Evolutionary conservation across 2,329 filamentous ascomycete genomes (phyloP).

Genomic region (Biscogniauxia mediterranea): DNA sequence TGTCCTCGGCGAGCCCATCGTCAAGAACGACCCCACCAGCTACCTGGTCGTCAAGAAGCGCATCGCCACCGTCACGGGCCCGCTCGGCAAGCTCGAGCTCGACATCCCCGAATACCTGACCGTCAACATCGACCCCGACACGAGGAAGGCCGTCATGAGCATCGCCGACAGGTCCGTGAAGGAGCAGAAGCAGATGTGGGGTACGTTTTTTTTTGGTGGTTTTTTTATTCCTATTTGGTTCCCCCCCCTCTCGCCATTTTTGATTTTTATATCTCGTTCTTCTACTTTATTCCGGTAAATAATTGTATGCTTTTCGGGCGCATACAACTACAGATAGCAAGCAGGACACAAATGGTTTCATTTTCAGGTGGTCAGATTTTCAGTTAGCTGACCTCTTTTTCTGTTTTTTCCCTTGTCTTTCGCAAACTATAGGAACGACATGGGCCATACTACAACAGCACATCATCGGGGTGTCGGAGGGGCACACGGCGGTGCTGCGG

Average conservation of each 20-base stretch:
- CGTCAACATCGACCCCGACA: constrained; percentile 64
- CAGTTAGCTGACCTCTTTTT: background rate
- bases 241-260: too few species aligned
- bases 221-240: too few species aligned
- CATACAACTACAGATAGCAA: too few species aligned
- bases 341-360: too few species aligned
- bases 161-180: constrained; percentile 67
- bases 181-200: constrained; percentile 94
- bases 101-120: constrained; percentile 76
- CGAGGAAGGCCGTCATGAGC: constrained; percentile 63
- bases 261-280: too few species aligned
- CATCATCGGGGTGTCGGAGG: constrained; percentile 92
- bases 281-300: background rate
- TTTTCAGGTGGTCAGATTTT: too few species aligned
- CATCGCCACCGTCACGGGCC: constrained; percentile 75
- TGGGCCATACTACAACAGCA: constrained; percentile 89
- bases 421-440: constrained; percentile 64
- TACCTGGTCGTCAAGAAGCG: constrained; percentile 62
- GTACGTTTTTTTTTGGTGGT: constrained; percentile 48
- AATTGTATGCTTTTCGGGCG: background rate
- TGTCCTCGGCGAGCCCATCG: constrained; percentile 60
- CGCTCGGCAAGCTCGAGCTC: constrained; percentile 75
- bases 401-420: background rate
- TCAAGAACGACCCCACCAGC: constrained; percentile 54
- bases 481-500: constrained; percentile 88